Evolutionary conservation across 176 grass and related monocot genomes (phyloP), one percentile per base, ranked within the genome.

Genomic region (Oryza officinalis): DNA sequence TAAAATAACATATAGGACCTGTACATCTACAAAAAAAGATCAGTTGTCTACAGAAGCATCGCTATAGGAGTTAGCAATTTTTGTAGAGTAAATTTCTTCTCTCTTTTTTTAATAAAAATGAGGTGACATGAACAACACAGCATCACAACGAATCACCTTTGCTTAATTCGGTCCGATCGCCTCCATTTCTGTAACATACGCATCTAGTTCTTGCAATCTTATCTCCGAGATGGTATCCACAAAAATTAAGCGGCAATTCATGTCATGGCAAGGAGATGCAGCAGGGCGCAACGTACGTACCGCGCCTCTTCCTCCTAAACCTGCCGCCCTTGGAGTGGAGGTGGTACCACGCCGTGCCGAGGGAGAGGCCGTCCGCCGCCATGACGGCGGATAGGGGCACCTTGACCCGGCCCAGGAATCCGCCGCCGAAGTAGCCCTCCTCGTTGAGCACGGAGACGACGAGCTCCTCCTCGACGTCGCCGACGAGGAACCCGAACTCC

Each of bases 281-380:
- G 82, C 20, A 64, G 20, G 28, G 6, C 33, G 33, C 33, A 35
- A 60, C 52, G n/a, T 8, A 60, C 46, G n/a, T 88, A 90, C 96
- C 96, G 31, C 87, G 84, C 33, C 91, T 82, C 75, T 90, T 99
- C 76, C 67, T 93, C 87, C 86, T 94, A 40, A 85, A 94, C 71
- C 87, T 96, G 77, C 89, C 84, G 67, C 70, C 92, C 86, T 91
- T 91, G 23, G 93, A 72, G 77, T 94, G 87, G 44, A 99, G 80
- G 78, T 85, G 89, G 87, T 96, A 95, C 96, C 96, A 96, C 12
- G 70, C 63, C 17, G 83, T 94, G 69, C 87, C 89, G 45, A 94
- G 91, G 27, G 87, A 96, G 54, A 90, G 83, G 82, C 82, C 70
- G 33, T 90, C 91, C 31, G 82, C 79, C 80, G 89, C 85, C 83